Conservation (phyloP, 2,329 filamentous ascomycete species). For the Alternaria longipes region DNA sequence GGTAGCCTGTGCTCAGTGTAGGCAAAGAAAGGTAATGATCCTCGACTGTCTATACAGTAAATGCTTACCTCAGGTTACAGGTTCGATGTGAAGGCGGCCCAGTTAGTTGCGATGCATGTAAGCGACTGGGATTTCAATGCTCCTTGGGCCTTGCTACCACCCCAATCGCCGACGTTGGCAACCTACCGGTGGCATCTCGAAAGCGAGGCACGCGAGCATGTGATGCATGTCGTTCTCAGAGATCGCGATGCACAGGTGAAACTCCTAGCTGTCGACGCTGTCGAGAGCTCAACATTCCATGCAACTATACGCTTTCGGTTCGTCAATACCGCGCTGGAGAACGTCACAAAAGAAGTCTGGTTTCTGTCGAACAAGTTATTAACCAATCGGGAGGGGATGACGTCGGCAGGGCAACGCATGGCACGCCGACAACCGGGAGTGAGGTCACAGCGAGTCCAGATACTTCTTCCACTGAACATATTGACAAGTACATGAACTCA, state of each 20-base stretch:
- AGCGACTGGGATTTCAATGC: slow-evolving; percentile 18
- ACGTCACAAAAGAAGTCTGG: not conserved
- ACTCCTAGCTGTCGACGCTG: slow-evolving; percentile 11
- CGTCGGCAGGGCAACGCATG: not conserved
- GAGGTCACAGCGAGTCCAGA: not conserved
- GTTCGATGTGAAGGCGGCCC: slow-evolving; percentile 18
- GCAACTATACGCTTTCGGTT: slow-evolving; percentile 15
- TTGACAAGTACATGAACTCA: not conserved
- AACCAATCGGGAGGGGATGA: not conserved
- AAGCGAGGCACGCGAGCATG: slow-evolving; percentile 5
- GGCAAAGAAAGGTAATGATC: not conserved
- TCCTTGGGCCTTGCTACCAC: not conserved
- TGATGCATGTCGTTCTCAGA: slow-evolving; percentile 7
- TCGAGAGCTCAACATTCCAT: slow-evolving; percentile 4
- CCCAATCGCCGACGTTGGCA: not conserved
- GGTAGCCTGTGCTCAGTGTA: not conserved
- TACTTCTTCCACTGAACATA: not conserved
- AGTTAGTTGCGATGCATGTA: slow-evolving; percentile 17
- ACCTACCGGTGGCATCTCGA: not conserved
- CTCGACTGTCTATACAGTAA: too few species aligned
- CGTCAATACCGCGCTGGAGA: slow-evolving; percentile 13
- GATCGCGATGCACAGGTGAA: slow-evolving; percentile 12
- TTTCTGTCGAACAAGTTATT: not conserved
- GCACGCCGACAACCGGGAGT: slow-evolving; percentile 1
- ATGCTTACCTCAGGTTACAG: slow-evolving; percentile 42